Evolutionary conservation across 2,329 filamentous ascomycete species (phyloP), one percentile per base, ranked within the genome.

Genomic region (Apiospora malaysiana): DNA sequence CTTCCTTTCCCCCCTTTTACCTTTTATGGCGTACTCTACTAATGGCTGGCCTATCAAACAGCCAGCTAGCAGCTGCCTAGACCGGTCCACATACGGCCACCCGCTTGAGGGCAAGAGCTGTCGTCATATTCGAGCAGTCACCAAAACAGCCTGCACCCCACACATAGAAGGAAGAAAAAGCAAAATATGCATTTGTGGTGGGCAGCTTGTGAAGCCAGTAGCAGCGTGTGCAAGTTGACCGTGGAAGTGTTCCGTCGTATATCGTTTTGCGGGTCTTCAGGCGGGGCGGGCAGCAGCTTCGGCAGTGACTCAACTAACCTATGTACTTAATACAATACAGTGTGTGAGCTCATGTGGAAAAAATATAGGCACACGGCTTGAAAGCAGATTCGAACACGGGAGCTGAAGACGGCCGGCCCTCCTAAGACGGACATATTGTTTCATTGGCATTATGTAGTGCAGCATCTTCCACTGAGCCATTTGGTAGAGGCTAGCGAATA

Each of bases 21-120:
- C 23, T 49, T 49, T 23, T 8, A 49, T 4, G 47, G n/a, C 47
- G 2, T 23, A 49, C 47, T 42, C 42, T 14, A 4, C 10, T 59
- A 59, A 27, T 59, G 27, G 51, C 18, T 37, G 14, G 49, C 5
- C 51, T 59, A 32, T 5, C 25, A 37, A 59, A 59, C 25, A 59
- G 14, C 51, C 51, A 59, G 51, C 51, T 21, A 59, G 51, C 51
- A n/a, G 51, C 27, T 59, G 51, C 51, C 51, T 59, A 59, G 16
- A 37, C 14, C 25, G 51, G 8, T 16, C 51, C 51, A 59, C 51
- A 59, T 2, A 59, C 25, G 49, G 49, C 49, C 23, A 56, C 23
- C 25, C 49, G 7, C 7, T 32, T 56, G 23, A 18, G 49, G 49
- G 21, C 49, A 56, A 56, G 27, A 7, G 25, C 49, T 16, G 49